Conservation (phyloP, 805 yeast genomes). For the Komagataella populi region DNA sequence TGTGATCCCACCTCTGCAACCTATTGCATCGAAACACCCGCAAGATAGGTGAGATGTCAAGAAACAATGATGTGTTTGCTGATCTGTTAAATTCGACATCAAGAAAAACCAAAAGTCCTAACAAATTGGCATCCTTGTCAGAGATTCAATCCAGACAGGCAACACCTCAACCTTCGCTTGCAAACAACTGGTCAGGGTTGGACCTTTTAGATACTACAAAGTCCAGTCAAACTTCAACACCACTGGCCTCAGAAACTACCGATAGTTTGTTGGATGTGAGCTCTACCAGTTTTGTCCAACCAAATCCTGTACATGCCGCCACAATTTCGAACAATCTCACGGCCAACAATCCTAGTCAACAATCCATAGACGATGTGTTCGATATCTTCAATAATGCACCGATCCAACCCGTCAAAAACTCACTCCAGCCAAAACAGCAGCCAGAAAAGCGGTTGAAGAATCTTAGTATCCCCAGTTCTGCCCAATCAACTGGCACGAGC, state of each 20-base stretch:
- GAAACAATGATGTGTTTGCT: conserved; percentile 28
- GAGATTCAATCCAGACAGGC: conserved; percentile 12
- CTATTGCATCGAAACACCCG: background rate
- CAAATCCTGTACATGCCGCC: background rate
- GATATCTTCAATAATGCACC: background rate
- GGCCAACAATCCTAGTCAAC: background rate
- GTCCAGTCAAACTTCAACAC: background rate
- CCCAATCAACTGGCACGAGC: background rate
- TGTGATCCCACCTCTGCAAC: background rate
- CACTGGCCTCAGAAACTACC: background rate
- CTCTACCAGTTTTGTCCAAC: background rate
- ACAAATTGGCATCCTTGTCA: conserved; percentile 16
- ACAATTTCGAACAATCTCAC: background rate
- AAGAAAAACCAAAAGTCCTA: conserved; percentile 10
- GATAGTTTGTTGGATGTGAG: background rate
- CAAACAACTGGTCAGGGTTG: conserved; percentile 18
- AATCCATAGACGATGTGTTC: background rate
- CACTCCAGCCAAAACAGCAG: background rate
- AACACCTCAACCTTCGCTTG: conserved; percentile 2
- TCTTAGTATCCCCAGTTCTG: background rate
- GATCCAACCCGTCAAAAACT: background rate
- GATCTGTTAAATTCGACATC: conserved; percentile 21
- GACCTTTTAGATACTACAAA: conserved; percentile 18
- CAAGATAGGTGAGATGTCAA: conserved; percentile 3
- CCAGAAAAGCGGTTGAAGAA: background rate